Evolutionary conservation across 352 stramenopile species (phyloP).

Genomic region (Globisporangium paddicum): DNA sequence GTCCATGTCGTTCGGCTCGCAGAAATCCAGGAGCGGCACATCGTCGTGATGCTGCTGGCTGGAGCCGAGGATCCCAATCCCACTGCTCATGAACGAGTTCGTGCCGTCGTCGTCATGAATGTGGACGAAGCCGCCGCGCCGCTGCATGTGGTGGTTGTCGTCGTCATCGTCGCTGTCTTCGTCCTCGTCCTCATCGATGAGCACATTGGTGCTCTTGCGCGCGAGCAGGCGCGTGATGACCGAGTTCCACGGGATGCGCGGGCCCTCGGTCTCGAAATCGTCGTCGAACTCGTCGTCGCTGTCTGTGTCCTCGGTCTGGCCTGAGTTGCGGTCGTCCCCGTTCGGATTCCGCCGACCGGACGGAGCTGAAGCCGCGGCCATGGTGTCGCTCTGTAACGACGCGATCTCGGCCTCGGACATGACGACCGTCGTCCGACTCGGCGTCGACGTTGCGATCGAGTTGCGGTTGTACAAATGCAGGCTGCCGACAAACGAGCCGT

Average conservation of each 20-base stretch:
- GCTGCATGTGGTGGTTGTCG: background rate
- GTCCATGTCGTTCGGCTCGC: slow-evolving; percentile 33
- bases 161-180: slow-evolving; percentile 32
- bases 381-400: slow-evolving; percentile 2
- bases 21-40: slow-evolving; percentile 54
- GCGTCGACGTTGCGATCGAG: slow-evolving; percentile 17
- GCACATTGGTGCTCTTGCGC: slow-evolving; percentile 47
- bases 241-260: slow-evolving; percentile 39
- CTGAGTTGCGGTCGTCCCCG: slow-evolving; percentile 2
- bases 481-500: slow-evolving; percentile 16
- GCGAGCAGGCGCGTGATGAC: slow-evolving; percentile 38
- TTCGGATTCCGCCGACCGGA: background rate
- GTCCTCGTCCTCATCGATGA: slow-evolving; percentile 56
- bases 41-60: slow-evolving; percentile 23
- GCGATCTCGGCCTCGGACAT: slow-evolving; percentile 13
- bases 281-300: slow-evolving; percentile 20
- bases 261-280: slow-evolving; percentile 27
- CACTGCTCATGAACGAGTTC: background rate
- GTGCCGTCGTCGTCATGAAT: background rate
- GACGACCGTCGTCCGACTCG: slow-evolving; percentile 13
- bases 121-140: background rate
- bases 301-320: slow-evolving; percentile 24
- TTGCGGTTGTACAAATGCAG: slow-evolving; percentile 18
- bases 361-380: background rate
- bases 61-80: background rate